These are phyloP conservation scores for Torrubiella hemipterigena DNA, from an alignment of 2,329 filamentous ascomycete genomes.

Conservation along the genomic window DNA sequence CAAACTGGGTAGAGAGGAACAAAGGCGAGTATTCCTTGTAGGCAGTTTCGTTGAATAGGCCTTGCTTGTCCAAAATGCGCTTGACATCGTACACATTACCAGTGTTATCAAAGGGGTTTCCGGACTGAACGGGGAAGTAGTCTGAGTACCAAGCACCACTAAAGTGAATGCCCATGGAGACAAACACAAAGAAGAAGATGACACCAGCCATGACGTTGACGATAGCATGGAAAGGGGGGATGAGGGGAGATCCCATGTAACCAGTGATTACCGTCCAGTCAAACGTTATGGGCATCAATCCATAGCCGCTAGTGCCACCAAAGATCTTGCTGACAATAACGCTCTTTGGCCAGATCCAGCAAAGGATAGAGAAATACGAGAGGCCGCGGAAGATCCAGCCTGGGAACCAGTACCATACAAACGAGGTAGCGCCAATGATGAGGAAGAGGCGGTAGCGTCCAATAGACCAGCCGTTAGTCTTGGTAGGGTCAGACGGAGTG, in stretches of 20 bases:
- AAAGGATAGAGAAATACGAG: constrained; percentile 49
- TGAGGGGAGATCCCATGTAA: constrained; percentile 36
- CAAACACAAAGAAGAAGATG: constrained; percentile 39
- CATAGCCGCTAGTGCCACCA: constrained; percentile 44
- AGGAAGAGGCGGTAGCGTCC: constrained; percentile 52
- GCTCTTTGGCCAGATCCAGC: constrained; percentile 49
- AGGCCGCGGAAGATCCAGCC: constrained; percentile 52
- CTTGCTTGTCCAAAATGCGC: constrained; percentile 42
- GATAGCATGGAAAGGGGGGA: constrained; percentile 42
- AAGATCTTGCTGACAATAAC: constrained; percentile 52
- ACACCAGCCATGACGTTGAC: constrained; percentile 42
- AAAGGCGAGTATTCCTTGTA: constrained; percentile 55
- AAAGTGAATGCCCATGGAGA: constrained; percentile 49
- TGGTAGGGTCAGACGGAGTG: constrained; percentile 31
- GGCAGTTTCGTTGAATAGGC: constrained; percentile 45
- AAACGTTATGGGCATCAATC: constrained; percentile 49
- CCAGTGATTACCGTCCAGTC: constrained; percentile 37
- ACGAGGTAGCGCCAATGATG: constrained; percentile 38
- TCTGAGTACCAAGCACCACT: constrained; percentile 43
- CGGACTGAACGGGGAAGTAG: constrained; percentile 50
- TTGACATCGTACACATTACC: constrained; percentile 47
- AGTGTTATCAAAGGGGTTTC: constrained; percentile 52
- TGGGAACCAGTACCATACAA: constrained; percentile 49
- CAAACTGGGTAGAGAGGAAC: constrained; percentile 51
- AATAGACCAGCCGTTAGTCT: constrained; percentile 48